Evolutionary conservation across 176 grass and related monocot species (phyloP).

Genomic region (Musa acuminata): DNA sequence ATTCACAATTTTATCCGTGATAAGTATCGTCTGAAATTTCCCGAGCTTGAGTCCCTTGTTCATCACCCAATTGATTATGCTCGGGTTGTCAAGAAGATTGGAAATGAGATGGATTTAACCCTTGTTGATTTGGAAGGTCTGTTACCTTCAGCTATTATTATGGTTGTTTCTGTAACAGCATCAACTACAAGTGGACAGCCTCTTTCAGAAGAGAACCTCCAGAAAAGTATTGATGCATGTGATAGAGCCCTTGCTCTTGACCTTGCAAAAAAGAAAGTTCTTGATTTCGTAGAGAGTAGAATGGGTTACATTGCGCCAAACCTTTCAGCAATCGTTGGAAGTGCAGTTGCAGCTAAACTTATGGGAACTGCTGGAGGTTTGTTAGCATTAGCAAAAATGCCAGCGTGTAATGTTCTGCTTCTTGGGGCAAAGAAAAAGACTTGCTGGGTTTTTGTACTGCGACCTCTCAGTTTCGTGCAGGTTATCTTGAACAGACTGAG

Average conservation of each 20-base stretch:
- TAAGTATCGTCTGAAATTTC: conserved; percentile 69
- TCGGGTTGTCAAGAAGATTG: conserved; percentile 79
- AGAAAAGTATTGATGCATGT: conserved; percentile 63
- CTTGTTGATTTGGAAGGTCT: conserved; percentile 74
- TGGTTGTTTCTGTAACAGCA: conserved; percentile 66
- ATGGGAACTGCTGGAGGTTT: conserved; percentile 80
- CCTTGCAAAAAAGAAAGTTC: conserved; percentile 75
- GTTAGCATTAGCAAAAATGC: conserved; percentile 68
- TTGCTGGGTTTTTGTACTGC: conserved; percentile 76
- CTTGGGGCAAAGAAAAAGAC: conserved; percentile 64
- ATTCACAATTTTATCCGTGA: conserved; percentile 90
- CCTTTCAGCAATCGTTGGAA: conserved; percentile 67
- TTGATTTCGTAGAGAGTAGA: conserved; percentile 77
- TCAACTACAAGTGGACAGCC: conserved; percentile 80
- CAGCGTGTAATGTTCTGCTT: conserved; percentile 79
- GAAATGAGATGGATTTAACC: conserved; percentile 75
- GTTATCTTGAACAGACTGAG: conserved; percentile 84
- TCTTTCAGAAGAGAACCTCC: conserved; percentile 53
- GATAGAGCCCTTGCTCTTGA: conserved; percentile 63
- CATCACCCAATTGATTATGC: conserved; percentile 91
- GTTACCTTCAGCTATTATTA: conserved; percentile 84
- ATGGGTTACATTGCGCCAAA: conserved; percentile 85
- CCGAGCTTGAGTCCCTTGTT: conserved; percentile 73
- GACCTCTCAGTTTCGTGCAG: conserved; percentile 60
- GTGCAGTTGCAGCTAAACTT: conserved; percentile 67